These are phyloP conservation scores for Ophiostoma piceae DNA, from an alignment of 2,329 filamentous ascomycete species.

Conservation along the genomic window DNA sequence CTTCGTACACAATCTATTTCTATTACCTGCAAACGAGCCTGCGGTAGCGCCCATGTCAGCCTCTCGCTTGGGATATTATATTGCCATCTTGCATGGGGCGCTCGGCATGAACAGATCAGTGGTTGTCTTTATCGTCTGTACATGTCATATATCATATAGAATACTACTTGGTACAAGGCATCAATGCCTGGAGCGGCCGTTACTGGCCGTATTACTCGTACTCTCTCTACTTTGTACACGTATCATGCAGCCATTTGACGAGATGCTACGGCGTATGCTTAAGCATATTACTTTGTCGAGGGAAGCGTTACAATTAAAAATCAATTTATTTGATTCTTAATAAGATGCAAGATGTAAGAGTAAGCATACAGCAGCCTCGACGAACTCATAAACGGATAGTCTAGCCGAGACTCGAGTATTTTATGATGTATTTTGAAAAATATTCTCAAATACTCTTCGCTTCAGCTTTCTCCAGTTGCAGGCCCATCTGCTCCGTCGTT, in stretches of 20 bases:
- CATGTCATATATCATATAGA: not conserved
- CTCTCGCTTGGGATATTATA: conserved; percentile 4
- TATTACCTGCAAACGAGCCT: not conserved
- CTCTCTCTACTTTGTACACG: not conserved
- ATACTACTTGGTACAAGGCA: not conserved
- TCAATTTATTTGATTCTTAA: not conserved
- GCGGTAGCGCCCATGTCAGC: not conserved
- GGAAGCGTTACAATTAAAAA: too few species aligned
- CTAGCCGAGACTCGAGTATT: not conserved
- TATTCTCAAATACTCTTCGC: not conserved
- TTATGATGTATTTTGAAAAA: not conserved
- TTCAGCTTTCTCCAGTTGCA: not conserved
- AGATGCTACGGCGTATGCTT: conserved; percentile 1
- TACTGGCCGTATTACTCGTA: not conserved
- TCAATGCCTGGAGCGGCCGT: not conserved
- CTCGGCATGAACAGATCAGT: not conserved
- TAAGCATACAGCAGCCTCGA: not conserved
- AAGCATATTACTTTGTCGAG: not conserved
- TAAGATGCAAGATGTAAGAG: too few species aligned
- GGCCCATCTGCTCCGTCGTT: not conserved
- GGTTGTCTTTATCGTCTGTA: not conserved
- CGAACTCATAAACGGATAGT: not conserved
- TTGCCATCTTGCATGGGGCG: conserved; percentile 6
- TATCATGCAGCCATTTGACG: not conserved
- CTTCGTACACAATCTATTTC: not conserved